Evolutionary conservation across 2,329 filamentous ascomycete species (phyloP), one percentile per base, ranked within the genome.

Genomic region (Colletotrichum ledebouriae): DNA sequence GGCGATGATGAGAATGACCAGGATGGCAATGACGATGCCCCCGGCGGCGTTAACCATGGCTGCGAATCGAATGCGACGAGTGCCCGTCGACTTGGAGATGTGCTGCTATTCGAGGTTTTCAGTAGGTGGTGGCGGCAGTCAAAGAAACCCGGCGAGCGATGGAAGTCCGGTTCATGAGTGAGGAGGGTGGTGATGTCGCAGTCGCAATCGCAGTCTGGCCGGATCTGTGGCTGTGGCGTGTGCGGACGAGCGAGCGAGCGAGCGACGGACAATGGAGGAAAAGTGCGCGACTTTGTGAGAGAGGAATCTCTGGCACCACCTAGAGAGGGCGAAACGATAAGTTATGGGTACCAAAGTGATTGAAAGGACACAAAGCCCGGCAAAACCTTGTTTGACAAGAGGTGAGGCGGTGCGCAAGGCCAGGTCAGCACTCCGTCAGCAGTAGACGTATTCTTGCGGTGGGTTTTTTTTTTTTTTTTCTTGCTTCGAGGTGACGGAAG

Each of bases 1-100:
- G 29, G 80, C 87, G 63, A 83, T 78, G 63, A 90, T 69, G 61
- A 88, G 75, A 74, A 92, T 77, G 73, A 94, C 81, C 72, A 93
- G 74, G 75, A 95, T 78, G 75, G 93, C 85, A 76, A 97, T 89
- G 78, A 94, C 86, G 81, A 94, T 89, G 71, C 90, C 86, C 76
- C 90, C 89, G 72, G 86, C 83, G 58, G 87, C 81, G 71, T 85
- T 85, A 76, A 85, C 83, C 86, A 90, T 90, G 70, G 72, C 81
- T 70, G 58, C 53, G 67, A 66, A 55, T 59, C 61, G 60, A 44
- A 57, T 66, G 66, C 61, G 62, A 60, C 49, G 63, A 62, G n/a
- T 39, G 61, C 53, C 15, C 42, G 60, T 68, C 53, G 53, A 17
- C 53, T 55, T 55, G 52, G 44, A 62, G 50, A 20, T 15, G 69